phyloP scores from a whole-genome alignment of 805 yeast species.

The Candida ulmi region DNA sequence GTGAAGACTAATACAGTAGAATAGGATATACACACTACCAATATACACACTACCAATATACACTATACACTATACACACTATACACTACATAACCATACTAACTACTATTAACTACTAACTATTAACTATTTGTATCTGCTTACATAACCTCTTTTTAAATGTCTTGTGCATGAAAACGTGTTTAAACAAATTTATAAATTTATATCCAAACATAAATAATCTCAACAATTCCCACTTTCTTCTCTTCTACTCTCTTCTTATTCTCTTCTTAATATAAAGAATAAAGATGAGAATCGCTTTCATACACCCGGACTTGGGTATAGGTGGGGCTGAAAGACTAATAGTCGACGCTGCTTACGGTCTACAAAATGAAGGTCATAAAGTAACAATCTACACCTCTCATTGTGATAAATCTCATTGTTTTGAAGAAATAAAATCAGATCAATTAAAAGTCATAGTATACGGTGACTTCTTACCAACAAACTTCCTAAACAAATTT shows the following conservation, averaged over 20 bases:
- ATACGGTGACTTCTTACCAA: constrained; percentile 81
- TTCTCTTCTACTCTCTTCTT: no score
- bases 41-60: no score
- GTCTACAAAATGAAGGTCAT: constrained; percentile 64
- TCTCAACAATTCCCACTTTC: neutral
- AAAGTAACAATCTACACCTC: constrained; percentile 74
- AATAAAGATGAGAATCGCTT: constrained; percentile 54
- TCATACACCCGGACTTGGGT: constrained; percentile 93
- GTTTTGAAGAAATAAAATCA: constrained; percentile 81
- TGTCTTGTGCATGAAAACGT: neutral
- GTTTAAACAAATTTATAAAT: neutral
- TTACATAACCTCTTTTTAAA: no score
- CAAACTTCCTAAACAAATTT: constrained; percentile 57
- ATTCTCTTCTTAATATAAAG: no score
- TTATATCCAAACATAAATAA: neutral
- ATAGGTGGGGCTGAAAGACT: constrained; percentile 97
- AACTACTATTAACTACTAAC: no score
- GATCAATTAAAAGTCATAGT: constrained; percentile 60
- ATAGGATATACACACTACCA: no score
- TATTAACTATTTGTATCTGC: no score
- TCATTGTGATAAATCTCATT: constrained; percentile 80
- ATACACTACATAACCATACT: no score
- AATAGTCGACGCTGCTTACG: constrained; percentile 94
- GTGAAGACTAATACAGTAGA: no score
- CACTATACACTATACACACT: no score